Evolutionary conservation across 106 monocot genomes (phyloP).

Genomic region (Agapanthus africanus): DNA sequence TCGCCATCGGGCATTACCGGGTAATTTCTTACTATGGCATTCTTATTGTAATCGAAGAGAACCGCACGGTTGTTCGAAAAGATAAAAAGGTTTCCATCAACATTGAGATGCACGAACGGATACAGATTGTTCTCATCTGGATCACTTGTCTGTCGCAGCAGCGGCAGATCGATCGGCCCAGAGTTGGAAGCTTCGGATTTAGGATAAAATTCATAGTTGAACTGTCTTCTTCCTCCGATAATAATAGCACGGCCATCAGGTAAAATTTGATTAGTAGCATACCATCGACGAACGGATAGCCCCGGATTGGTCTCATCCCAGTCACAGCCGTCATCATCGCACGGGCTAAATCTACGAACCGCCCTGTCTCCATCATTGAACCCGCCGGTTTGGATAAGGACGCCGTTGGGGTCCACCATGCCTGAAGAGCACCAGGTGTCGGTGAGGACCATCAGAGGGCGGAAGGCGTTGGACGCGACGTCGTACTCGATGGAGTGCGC

Average conservation of each 20-base stretch:
- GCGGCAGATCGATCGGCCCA: constrained; percentile 13
- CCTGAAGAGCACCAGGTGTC: constrained; percentile 85
- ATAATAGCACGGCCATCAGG: constrained; percentile 32
- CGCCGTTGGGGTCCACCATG: constrained; percentile 41
- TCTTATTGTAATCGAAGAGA: constrained; percentile 45
- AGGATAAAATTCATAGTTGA: constrained; percentile 75
- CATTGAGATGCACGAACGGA: constrained; percentile 67
- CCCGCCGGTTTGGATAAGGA: constrained; percentile 67
- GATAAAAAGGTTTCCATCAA: constrained; percentile 75
- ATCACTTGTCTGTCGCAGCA: constrained; percentile 44
- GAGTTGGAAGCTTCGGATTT: neutral
- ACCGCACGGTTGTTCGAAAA: constrained; percentile 68
- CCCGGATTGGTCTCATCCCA: constrained; percentile 24
- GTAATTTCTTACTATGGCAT: constrained; percentile 39
- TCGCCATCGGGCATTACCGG: constrained; percentile 41
- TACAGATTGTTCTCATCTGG: constrained; percentile 76
- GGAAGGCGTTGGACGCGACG: constrained; percentile 18
- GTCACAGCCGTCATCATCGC: constrained; percentile 12
- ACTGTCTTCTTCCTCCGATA: constrained; percentile 60
- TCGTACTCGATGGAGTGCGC: constrained; percentile 63
- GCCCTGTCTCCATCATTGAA: constrained; percentile 52
- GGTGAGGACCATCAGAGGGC: constrained; percentile 53
- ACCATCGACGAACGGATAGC: constrained; percentile 37
- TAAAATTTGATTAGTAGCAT: constrained; percentile 49
- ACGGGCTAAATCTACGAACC: constrained; percentile 20